These are phyloP conservation scores for Claviceps africana DNA, from an alignment of 2,329 filamentous ascomycete species.

Conservation along the genomic window DNA sequence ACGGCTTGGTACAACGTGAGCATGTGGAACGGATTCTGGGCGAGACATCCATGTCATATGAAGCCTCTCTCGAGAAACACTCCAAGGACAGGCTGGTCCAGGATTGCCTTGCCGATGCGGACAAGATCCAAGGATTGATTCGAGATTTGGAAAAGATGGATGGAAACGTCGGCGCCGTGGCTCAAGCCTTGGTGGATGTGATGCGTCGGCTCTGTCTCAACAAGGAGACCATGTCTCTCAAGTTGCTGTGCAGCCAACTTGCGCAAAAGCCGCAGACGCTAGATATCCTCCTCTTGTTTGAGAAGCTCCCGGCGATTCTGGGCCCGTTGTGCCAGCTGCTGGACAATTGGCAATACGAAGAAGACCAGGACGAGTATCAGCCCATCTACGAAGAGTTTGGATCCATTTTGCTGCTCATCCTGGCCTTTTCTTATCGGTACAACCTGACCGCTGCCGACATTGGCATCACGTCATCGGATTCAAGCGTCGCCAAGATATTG, in stretches of 20 bases:
- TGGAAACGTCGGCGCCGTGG: constrained; percentile 78
- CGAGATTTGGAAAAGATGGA: constrained; percentile 79
- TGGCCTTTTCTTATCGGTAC: constrained; percentile 66
- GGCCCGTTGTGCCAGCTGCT: constrained; percentile 61
- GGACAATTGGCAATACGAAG: constrained; percentile 69
- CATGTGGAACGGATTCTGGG: constrained; percentile 70
- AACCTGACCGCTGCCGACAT: constrained; percentile 50
- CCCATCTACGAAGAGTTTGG: constrained; percentile 80
- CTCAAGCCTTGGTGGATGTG: constrained; percentile 62
- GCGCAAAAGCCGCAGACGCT: constrained; percentile 57
- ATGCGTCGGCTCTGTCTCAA: constrained; percentile 54
- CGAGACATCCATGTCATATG: constrained; percentile 67
- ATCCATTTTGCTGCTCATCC: constrained; percentile 56
- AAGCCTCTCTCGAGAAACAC: constrained; percentile 61
- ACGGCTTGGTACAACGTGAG: constrained; percentile 65
- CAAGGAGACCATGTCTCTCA: constrained; percentile 70
- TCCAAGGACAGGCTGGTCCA: constrained; percentile 64
- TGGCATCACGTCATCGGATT: constrained; percentile 43
- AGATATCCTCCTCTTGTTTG: constrained; percentile 64
- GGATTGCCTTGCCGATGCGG: constrained; percentile 63
- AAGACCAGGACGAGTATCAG: constrained; percentile 73
- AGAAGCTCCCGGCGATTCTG: constrained; percentile 54
- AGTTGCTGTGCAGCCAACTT: constrained; percentile 58
- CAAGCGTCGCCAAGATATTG: constrained; percentile 56
- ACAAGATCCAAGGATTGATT: constrained; percentile 61